phyloP scores from a whole-genome alignment of 2,329 filamentous ascomycete genomes.

The Fusarium secorum region DNA sequence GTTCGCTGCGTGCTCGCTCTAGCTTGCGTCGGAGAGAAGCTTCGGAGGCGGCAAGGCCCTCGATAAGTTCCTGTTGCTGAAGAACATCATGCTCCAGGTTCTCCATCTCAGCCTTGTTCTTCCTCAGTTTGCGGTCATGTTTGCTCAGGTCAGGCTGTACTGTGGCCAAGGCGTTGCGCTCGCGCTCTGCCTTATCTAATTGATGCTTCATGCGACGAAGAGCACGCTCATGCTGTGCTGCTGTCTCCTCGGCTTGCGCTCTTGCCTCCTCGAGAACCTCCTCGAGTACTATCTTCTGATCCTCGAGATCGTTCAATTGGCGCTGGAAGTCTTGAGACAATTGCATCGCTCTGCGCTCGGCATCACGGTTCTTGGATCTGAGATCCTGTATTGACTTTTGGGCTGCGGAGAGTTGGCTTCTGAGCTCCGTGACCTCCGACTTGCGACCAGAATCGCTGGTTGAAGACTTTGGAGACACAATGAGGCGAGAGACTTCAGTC shows the following conservation, averaged over 20 bases:
- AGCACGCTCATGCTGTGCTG: slow-evolving; percentile 53
- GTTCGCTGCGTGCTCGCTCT: slow-evolving; percentile 72
- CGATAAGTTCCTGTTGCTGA: slow-evolving; percentile 72
- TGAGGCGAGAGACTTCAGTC: slow-evolving; percentile 61
- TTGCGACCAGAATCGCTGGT: slow-evolving; percentile 60
- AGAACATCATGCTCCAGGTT: slow-evolving; percentile 76
- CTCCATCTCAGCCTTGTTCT: slow-evolving; percentile 70
- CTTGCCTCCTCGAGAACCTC: slow-evolving; percentile 65
- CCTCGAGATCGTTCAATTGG: slow-evolving; percentile 65
- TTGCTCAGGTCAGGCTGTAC: slow-evolving; percentile 54
- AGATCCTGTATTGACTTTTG: slow-evolving; percentile 67
- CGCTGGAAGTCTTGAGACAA: slow-evolving; percentile 58
- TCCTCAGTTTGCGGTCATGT: slow-evolving; percentile 67
- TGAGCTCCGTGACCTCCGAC: slow-evolving; percentile 65
- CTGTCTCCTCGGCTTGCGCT: slow-evolving; percentile 58
- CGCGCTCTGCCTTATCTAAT: slow-evolving; percentile 60
- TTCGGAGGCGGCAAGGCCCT: slow-evolving; percentile 63
- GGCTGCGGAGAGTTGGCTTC: slow-evolving; percentile 66
- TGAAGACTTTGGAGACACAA: slow-evolving; percentile 56
- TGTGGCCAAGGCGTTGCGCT: slow-evolving; percentile 50
- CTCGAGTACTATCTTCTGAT: slow-evolving; percentile 65
- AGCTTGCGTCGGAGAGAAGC: slow-evolving; percentile 71
- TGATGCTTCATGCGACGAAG: slow-evolving; percentile 57
- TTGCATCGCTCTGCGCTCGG: slow-evolving; percentile 56
- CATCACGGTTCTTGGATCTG: slow-evolving; percentile 58